Evolutionary conservation across 768 basidiomycete species (phyloP).

Genomic region (Russula brevipes): DNA sequence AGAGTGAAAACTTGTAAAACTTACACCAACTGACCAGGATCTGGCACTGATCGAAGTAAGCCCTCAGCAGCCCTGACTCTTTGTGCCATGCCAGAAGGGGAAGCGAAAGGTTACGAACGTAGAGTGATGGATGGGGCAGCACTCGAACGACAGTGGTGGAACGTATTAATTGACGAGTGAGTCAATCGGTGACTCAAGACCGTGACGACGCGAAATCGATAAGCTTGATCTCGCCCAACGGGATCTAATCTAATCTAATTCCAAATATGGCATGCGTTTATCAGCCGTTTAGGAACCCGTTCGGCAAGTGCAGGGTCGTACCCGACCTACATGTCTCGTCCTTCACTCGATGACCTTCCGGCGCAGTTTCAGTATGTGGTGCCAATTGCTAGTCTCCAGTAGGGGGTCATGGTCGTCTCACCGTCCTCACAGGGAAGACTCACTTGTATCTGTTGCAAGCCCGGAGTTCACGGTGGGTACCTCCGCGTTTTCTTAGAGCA

Average conservation of each 20-base stretch:
- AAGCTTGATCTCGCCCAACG: background rate
- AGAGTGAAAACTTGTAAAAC: slow-evolving; percentile 21
- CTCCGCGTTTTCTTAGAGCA: background rate
- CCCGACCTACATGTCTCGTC: background rate
- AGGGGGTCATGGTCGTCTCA: background rate
- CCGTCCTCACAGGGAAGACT: background rate
- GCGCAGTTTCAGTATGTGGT: slow-evolving; percentile 9
- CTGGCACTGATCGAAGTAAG: slow-evolving; percentile 40
- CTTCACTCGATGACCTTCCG: background rate
- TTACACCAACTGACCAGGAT: slow-evolving; percentile 43
- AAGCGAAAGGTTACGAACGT: background rate
- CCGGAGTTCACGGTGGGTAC: slow-evolving; percentile 23
- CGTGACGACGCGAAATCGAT: too few relatives aligned
- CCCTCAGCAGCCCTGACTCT: slow-evolving; percentile 42
- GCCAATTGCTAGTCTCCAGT: background rate
- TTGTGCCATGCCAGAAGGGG: slow-evolving; percentile 30
- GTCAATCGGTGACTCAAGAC: background rate
- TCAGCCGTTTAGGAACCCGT: background rate
- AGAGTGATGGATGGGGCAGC: background rate
- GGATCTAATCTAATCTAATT: slow-evolving; percentile 4
- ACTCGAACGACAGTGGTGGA: background rate
- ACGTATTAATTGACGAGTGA: too few relatives aligned
- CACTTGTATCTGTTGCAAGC: slow-evolving; percentile 3
- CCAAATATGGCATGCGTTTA: background rate
- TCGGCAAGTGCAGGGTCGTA: too few relatives aligned